Evolutionary conservation across 768 basidiomycete species (phyloP).

Genomic region (Cystofilobasidium macerans): DNA sequence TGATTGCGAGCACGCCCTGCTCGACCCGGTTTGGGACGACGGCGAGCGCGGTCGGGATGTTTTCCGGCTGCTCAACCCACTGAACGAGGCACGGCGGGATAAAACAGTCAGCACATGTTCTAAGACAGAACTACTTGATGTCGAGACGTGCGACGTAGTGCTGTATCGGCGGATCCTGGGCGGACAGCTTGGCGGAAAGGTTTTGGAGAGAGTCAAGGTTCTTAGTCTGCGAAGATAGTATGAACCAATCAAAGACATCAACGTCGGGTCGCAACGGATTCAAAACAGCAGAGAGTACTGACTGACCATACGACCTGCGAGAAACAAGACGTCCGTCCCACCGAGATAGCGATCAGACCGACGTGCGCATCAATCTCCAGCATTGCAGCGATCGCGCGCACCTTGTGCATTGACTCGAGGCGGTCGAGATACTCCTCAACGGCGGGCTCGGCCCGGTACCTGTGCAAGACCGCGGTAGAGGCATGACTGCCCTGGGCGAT

Average conservation of each 20-base stretch:
- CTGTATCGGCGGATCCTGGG: constrained; percentile 28
- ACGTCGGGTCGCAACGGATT: neutral
- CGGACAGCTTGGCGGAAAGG: constrained; percentile 28
- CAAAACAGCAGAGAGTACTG: neutral
- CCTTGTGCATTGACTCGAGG: constrained; percentile 35
- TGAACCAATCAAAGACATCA: neutral
- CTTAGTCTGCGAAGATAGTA: neutral
- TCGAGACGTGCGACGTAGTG: constrained; percentile 33
- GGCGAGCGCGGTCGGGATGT: constrained; percentile 37
- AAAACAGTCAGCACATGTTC: too few species aligned
- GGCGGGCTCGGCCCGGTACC: constrained; percentile 30
- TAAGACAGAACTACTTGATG: too few species aligned
- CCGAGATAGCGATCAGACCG: too few species aligned
- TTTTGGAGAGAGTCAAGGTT: constrained; percentile 7
- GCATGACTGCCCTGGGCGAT: constrained; percentile 38
- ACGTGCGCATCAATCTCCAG: too few species aligned
- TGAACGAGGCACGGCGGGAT: too few species aligned
- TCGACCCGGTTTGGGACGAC: constrained; percentile 35
- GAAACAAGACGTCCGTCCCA: too few species aligned
- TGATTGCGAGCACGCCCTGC: constrained; percentile 19
- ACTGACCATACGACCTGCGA: constrained; percentile 13
- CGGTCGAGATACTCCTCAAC: constrained; percentile 33
- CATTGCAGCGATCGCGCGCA: too few species aligned
- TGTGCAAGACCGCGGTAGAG: constrained; percentile 35
- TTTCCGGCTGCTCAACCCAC: constrained; percentile 39